Conservation (phyloP, 495 filamentous ascomycete genomes). For the Penicillium steckii region DNA sequence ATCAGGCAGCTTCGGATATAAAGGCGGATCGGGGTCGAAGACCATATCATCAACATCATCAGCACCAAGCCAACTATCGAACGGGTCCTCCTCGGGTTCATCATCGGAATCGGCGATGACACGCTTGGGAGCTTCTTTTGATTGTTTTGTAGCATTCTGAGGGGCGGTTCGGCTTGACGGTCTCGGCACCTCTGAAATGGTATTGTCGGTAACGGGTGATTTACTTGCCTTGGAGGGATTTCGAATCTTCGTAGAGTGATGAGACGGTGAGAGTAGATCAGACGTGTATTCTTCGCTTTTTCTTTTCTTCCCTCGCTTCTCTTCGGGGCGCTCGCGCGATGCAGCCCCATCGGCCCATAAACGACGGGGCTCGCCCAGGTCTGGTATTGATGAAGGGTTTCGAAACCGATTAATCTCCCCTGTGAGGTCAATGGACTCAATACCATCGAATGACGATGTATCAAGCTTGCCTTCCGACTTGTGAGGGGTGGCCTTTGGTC, state of each 20-base stretch:
- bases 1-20: conserved; percentile 34
- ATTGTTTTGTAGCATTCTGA: conserved; percentile 2
- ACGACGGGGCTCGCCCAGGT: conserved; percentile 51
- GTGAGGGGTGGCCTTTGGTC: conserved; percentile 20
- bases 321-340: conserved; percentile 36
- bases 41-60: conserved; percentile 29
- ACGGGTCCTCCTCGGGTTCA: conserved; percentile 34
- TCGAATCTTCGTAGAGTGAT: conserved; percentile 24
- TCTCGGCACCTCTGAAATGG: not conserved
- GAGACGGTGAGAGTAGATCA: conserved; percentile 38
- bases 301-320: conserved; percentile 63
- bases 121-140: no score
- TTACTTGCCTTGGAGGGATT: conserved; percentile 14
- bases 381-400: conserved; percentile 39
- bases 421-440: conserved; percentile 73
- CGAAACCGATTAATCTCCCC: conserved; percentile 46
- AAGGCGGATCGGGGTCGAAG: conserved; percentile 16
- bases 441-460: conserved; percentile 26
- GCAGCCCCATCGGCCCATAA: conserved; percentile 63
- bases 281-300: conserved; percentile 69
- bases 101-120: conserved; percentile 50
- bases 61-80: conserved; percentile 21
- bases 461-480: conserved; percentile 20
- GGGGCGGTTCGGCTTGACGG: not conserved
- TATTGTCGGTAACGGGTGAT: not conserved